Evolutionary conservation across 2,329 filamentous ascomycete genomes (phyloP).

Genomic region (Aspergillus sp.): DNA sequence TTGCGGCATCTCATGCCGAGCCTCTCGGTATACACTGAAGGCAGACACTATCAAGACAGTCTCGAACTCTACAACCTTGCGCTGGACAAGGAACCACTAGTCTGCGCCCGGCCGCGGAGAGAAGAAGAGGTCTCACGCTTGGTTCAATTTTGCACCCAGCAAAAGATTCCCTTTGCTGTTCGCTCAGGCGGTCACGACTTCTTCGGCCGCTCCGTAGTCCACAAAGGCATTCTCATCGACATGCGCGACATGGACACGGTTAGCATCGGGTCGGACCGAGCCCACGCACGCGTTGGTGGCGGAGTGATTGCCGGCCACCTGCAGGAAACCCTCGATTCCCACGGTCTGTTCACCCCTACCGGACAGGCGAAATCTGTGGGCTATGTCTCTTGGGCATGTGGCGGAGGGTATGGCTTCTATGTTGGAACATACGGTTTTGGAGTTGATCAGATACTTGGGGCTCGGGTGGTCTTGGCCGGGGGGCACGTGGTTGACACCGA

Average conservation of each 20-base stretch:
- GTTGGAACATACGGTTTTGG: slow-evolving; percentile 31
- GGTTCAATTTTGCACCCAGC: neutral
- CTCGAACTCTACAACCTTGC: neutral
- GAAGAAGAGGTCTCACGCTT: neutral
- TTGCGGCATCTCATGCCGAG: slow-evolving; percentile 37
- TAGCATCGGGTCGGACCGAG: slow-evolving; percentile 1
- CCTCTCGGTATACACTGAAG: neutral
- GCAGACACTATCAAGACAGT: neutral
- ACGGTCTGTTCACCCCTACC: slow-evolving; percentile 12
- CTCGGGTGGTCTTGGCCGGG: slow-evolving; percentile 12
- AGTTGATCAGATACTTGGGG: slow-evolving; percentile 37
- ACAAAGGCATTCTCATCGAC: slow-evolving; percentile 14
- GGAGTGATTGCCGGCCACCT: neutral
- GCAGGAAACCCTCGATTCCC: neutral
- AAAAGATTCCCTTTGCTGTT: slow-evolving; percentile 7
- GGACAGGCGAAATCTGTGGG: slow-evolving; percentile 25
- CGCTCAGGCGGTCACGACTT: slow-evolving; percentile 20
- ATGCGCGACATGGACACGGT: slow-evolving; percentile 13
- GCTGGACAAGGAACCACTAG: neutral
- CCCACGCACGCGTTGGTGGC: neutral
- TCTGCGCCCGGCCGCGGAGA: neutral
- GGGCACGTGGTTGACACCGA: slow-evolving; percentile 15
- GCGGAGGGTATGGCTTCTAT: slow-evolving; percentile 37
- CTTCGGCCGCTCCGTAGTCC: slow-evolving; percentile 12
- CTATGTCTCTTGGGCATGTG: slow-evolving; percentile 36